Evolutionary conservation across 352 stramenopile species (phyloP).

Genomic region (Globisporangium spiculum): DNA sequence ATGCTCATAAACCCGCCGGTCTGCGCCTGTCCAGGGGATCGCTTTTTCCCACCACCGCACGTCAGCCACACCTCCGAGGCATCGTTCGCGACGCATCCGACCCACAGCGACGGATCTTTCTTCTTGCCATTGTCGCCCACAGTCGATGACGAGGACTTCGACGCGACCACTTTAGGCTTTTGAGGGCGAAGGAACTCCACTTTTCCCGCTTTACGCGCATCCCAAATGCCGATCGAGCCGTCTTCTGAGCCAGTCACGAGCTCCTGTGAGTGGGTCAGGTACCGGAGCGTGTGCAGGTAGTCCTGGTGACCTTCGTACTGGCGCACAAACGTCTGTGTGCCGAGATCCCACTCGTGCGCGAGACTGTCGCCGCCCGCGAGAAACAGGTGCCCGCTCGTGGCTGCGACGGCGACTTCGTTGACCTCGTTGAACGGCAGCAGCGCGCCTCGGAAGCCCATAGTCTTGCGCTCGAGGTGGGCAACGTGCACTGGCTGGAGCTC

Average conservation of each 20-base stretch:
- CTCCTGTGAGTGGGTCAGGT: slow-evolving; percentile 66
- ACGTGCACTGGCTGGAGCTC: slow-evolving; percentile 43
- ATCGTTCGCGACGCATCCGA: slow-evolving; percentile 60
- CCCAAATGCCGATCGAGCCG: slow-evolving; percentile 72
- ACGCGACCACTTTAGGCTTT: neutral
- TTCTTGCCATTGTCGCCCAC: slow-evolving; percentile 9
- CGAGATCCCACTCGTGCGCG: slow-evolving; percentile 63
- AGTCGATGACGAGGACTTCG: slow-evolving; percentile 3
- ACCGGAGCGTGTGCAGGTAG: slow-evolving; percentile 63
- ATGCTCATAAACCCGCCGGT: slow-evolving; percentile 56
- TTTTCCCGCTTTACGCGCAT: slow-evolving; percentile 46
- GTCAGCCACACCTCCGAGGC: slow-evolving; percentile 73
- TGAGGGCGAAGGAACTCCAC: slow-evolving; percentile 58
- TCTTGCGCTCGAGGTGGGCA: slow-evolving; percentile 47
- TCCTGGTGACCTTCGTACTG: slow-evolving; percentile 55
- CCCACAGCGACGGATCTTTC: slow-evolving; percentile 33
- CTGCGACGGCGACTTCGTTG: slow-evolving; percentile 54
- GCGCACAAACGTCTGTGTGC: slow-evolving; percentile 46
- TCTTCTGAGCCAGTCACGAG: slow-evolving; percentile 72
- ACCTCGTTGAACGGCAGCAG: slow-evolving; percentile 61
- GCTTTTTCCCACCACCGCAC: slow-evolving; percentile 46
- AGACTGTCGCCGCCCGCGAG: slow-evolving; percentile 59
- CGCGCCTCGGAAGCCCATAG: slow-evolving; percentile 57
- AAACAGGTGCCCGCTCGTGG: slow-evolving; percentile 33
- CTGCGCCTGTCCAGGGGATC: slow-evolving; percentile 23